Conservation (phyloP, 305 asterid species). For the Solanum chacoense region DNA sequence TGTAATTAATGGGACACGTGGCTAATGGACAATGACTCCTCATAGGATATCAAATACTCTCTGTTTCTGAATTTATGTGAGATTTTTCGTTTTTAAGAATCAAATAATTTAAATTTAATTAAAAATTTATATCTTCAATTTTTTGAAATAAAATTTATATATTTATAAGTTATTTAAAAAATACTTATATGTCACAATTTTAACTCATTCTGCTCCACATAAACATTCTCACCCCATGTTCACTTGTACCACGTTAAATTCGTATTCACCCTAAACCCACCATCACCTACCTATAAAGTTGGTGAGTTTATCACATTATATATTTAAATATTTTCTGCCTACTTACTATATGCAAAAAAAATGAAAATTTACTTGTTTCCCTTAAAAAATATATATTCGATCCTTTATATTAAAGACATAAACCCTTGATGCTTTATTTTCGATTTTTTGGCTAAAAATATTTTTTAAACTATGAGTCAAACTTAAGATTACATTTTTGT, state of each 20-base stretch:
- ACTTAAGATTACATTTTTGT: neutral
- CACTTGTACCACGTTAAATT: too few species aligned
- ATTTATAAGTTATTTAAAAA: too few species aligned
- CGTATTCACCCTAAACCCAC: neutral
- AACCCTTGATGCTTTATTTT: neutral
- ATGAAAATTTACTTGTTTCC: neutral
- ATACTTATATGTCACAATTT: too few species aligned
- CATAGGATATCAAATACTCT: neutral
- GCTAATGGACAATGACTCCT: neutral
- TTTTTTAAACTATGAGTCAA: neutral
- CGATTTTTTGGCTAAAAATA: too few species aligned
- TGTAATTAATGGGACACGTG: neutral
- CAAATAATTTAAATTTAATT: too few species aligned
- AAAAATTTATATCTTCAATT: too few species aligned
- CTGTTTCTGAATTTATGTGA: too few species aligned
- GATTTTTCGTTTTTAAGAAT: too few species aligned
- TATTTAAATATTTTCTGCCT: too few species aligned
- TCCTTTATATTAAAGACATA: neutral
- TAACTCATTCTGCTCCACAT: neutral
- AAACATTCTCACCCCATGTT: too few species aligned
- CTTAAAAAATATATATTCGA: neutral
- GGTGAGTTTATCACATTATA: neutral
- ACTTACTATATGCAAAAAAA: too few species aligned
- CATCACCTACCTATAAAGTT: neutral
- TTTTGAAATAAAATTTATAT: too few species aligned